A percentile compares a stretch with the other conserved stretches of the same genome.
phyloP scores from a whole-genome alignment of 1,284 basidiomycete species.

The Ceratobasidium sp. region DNA sequence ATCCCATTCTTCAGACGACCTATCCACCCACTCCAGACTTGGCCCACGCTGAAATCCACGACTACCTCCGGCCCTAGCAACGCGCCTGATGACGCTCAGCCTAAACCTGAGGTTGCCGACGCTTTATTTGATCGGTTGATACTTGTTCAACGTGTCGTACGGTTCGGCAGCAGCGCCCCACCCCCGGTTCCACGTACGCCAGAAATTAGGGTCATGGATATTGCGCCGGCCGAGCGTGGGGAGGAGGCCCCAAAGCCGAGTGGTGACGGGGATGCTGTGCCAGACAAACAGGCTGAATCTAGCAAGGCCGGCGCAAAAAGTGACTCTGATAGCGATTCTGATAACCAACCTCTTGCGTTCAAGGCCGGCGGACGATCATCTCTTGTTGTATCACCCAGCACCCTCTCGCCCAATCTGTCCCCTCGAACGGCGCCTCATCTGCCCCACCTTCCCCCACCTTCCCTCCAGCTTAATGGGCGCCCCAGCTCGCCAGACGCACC shows the following conservation, averaged over 20 bases:
- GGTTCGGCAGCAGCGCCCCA: constrained; percentile 31
- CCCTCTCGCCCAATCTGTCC: constrained; percentile 47
- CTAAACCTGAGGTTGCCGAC: constrained; percentile 36
- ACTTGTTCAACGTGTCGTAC: constrained; percentile 37
- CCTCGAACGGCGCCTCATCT: constrained; percentile 45
- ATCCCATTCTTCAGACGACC: constrained; percentile 48
- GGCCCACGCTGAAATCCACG: constrained; percentile 13
- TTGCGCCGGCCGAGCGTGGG: constrained; percentile 4
- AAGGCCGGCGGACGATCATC: constrained; percentile 35
- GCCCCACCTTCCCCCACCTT: constrained; percentile 31
- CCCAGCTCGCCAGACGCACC: constrained; percentile 16
- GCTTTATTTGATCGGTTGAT: constrained; percentile 43
- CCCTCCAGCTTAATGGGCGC: constrained; percentile 19
- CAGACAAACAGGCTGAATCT: background rate
- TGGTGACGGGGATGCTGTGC: background rate
- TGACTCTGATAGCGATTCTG: constrained; percentile 10
- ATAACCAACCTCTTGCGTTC: constrained; percentile 35
- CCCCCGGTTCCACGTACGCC: constrained; percentile 37
- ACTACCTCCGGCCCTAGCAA: constrained; percentile 18
- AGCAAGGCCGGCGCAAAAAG: background rate
- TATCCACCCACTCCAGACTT: constrained; percentile 29
- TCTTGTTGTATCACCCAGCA: constrained; percentile 48
- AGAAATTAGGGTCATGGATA: constrained; percentile 42
- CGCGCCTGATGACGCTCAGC: constrained; percentile 1
- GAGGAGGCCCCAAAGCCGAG: background rate